phyloP scores from a whole-genome alignment of 2,329 filamentous ascomycete genomes.

The Colletotrichum costaricense region DNA sequence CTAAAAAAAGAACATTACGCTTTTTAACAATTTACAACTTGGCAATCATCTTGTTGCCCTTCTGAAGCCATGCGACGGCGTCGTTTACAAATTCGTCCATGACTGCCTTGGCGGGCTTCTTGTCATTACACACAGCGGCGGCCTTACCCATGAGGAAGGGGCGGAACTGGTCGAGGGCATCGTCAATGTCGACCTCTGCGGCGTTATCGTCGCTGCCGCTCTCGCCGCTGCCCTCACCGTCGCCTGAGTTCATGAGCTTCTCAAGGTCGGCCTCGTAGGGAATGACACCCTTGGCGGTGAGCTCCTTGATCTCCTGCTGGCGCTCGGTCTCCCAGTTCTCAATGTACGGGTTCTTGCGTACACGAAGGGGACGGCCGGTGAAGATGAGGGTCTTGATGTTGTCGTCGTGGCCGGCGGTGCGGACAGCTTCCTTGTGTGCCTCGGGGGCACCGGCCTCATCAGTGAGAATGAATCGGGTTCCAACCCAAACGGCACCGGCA shows the following conservation, averaged over 20 bases:
- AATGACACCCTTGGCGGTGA: slow-evolving; percentile 89
- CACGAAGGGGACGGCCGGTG: slow-evolving; percentile 93
- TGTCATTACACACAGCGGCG: slow-evolving; percentile 91
- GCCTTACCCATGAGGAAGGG: slow-evolving; percentile 98
- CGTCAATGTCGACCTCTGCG: slow-evolving; percentile 78
- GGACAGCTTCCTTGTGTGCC: slow-evolving; percentile 94
- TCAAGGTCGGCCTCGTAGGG: slow-evolving; percentile 96
- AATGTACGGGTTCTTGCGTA: slow-evolving; percentile 95
- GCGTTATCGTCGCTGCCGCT: slow-evolving; percentile 75
- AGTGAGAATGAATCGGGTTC: slow-evolving; percentile 92
- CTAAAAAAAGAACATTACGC: slow-evolving; percentile 35
- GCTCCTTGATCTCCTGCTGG: slow-evolving; percentile 87
- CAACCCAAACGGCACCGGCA: slow-evolving; percentile 93
- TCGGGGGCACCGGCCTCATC: slow-evolving; percentile 95
- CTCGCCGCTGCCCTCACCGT: slow-evolving; percentile 69
- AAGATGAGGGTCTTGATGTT: slow-evolving; percentile 98
- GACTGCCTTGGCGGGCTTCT: slow-evolving; percentile 89
- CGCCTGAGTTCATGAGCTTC: slow-evolving; percentile 72
- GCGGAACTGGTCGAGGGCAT: slow-evolving; percentile 89
- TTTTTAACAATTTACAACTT: slow-evolving; percentile 69
- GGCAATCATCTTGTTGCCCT: slow-evolving; percentile 74
- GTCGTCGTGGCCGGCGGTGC: slow-evolving; percentile 92
- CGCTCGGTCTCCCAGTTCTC: slow-evolving; percentile 96
- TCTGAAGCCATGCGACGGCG: slow-evolving; percentile 77
- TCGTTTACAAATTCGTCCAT: slow-evolving; percentile 94